These are phyloP conservation scores for Suillus ampliporus DNA, from an alignment of 768 basidiomycete species.

Conservation along the genomic window DNA sequence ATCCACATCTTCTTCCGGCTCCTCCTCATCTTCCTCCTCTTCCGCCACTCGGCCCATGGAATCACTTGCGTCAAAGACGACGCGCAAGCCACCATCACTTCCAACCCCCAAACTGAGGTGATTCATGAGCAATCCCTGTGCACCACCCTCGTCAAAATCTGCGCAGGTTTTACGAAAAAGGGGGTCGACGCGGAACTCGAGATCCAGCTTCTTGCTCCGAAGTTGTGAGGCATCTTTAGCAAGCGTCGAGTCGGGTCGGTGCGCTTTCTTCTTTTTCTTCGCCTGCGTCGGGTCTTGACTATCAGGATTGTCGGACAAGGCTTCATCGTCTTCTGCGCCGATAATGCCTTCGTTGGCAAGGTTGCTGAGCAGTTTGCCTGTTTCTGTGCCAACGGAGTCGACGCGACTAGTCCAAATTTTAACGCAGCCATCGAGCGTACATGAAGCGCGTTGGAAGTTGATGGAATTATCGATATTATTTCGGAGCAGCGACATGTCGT, in stretches of 20 bases:
- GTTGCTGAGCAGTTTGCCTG: conserved; percentile 92
- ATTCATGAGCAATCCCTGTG: conserved; percentile 95
- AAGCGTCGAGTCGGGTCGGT: conserved; percentile 82
- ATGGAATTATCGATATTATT: conserved; percentile 95
- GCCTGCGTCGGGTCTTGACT: conserved; percentile 66
- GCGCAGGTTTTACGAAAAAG: conserved; percentile 97
- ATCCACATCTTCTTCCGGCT: conserved; percentile 73
- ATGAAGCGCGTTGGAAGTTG: conserved; percentile 98
- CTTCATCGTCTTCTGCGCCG: conserved; percentile 62
- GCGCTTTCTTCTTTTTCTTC: conserved; percentile 65
- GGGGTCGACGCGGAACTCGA: conserved; percentile 96
- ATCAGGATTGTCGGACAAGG: conserved; percentile 64
- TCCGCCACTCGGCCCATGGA: conserved; percentile 80
- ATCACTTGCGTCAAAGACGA: conserved; percentile 97
- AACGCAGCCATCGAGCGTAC: conserved; percentile 97
- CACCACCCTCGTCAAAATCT: conserved; percentile 98
- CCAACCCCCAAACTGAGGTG: conserved; percentile 83
- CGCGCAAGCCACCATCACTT: conserved; percentile 80
- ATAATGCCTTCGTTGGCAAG: conserved; percentile 70
- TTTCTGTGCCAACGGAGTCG: conserved; percentile 96
- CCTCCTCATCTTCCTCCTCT: conserved; percentile 67
- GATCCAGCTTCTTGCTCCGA: conserved; percentile 89
- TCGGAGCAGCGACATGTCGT: conserved; percentile 94
- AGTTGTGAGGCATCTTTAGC: conserved; percentile 84
- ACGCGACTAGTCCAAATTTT: conserved; percentile 99